Evolutionary conservation across 2,329 filamentous ascomycete species (phyloP).

Genomic region (Cladophialophora immunda): DNA sequence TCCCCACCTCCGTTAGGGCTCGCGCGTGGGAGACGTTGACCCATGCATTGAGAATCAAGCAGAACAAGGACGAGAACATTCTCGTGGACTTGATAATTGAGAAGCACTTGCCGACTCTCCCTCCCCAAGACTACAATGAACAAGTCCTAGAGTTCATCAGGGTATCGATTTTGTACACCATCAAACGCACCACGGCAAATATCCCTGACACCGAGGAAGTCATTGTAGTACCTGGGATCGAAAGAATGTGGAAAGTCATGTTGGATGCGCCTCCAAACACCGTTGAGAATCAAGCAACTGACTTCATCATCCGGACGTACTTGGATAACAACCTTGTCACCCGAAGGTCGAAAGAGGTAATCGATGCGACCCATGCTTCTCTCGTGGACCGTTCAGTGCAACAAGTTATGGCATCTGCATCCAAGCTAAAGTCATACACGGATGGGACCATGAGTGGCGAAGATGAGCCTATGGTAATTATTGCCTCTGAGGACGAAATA

Average conservation of each 20-base stretch:
- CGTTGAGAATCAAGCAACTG: conserved; percentile 74
- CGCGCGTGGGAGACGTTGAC: conserved; percentile 75
- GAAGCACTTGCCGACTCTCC: conserved; percentile 33
- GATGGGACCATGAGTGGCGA: conserved; percentile 56
- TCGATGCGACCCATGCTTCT: conserved; percentile 70
- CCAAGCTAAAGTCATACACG: conserved; percentile 61
- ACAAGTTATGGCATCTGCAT: conserved; percentile 72
- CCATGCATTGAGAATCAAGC: conserved; percentile 49
- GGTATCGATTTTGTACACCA: conserved; percentile 32
- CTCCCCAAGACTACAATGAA: conserved; percentile 33
- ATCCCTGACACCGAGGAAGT: conserved; percentile 52
- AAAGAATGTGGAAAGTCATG: conserved; percentile 85
- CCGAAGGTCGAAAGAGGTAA: conserved; percentile 54
- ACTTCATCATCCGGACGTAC: conserved; percentile 77
- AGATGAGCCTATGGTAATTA: conserved; percentile 63
- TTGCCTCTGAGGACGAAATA: conserved; percentile 58
- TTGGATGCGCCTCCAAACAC: conserved; percentile 71
- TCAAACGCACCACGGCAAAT: conserved; percentile 25
- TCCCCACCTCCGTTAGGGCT: conserved; percentile 68
- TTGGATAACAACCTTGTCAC: conserved; percentile 61
- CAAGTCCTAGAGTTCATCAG: conserved; percentile 36
- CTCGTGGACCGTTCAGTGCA: conserved; percentile 77
- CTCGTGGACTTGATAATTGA: conserved; percentile 36
- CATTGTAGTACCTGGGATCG: conserved; percentile 60
- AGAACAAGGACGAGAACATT: conserved; percentile 23